A percentile compares a stretch with the other conserved stretches of the same genome.
Conservation (phyloP, 2,329 filamentous ascomycete genomes). For the Microcyclospora pomicola region DNA sequence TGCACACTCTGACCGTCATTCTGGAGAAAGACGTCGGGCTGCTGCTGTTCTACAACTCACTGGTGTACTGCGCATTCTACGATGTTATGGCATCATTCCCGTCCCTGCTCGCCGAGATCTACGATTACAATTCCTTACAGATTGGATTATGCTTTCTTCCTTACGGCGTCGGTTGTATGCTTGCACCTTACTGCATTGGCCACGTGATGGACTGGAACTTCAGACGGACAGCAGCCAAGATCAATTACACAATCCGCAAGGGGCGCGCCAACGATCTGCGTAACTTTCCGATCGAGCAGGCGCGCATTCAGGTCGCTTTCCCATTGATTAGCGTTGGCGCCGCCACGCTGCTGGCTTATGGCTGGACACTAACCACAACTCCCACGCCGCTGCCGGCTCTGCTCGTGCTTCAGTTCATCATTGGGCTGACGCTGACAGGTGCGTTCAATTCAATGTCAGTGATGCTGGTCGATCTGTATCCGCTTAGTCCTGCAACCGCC, state of each 20-base stretch:
- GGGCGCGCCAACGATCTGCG: conserved; percentile 40
- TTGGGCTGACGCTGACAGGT: conserved; percentile 42
- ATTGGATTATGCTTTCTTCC: conserved; percentile 16
- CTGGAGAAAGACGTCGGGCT: conserved; percentile 13
- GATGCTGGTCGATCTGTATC: conserved; percentile 30
- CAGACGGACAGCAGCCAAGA: conserved; percentile 46
- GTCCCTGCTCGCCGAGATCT: conserved; percentile 24
- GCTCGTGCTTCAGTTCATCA: conserved; percentile 37
- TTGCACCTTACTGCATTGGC: conserved; percentile 33
- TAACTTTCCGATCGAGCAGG: conserved; percentile 37
- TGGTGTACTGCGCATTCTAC: conserved; percentile 34
- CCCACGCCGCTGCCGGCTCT: conserved; percentile 26
- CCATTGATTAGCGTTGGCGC: conserved; percentile 22
- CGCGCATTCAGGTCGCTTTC: conserved; percentile 26
- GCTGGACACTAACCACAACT: conserved; percentile 27
- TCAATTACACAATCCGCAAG: conserved; percentile 47
- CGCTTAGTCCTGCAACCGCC: conserved; percentile 26
- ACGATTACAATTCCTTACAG: conserved; percentile 19
- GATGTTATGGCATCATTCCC: conserved; percentile 33
- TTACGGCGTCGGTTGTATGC: conserved; percentile 25
- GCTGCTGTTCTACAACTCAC: conserved; percentile 13
- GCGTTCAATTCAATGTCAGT: conserved; percentile 39
- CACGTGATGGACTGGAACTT: conserved; percentile 59
- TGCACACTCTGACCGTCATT: conserved; percentile 28
- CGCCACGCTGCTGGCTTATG: conserved; percentile 24